Conservation (phyloP, 2,329 filamentous ascomycete species). For the Aureobasidium uvarum region DNA sequence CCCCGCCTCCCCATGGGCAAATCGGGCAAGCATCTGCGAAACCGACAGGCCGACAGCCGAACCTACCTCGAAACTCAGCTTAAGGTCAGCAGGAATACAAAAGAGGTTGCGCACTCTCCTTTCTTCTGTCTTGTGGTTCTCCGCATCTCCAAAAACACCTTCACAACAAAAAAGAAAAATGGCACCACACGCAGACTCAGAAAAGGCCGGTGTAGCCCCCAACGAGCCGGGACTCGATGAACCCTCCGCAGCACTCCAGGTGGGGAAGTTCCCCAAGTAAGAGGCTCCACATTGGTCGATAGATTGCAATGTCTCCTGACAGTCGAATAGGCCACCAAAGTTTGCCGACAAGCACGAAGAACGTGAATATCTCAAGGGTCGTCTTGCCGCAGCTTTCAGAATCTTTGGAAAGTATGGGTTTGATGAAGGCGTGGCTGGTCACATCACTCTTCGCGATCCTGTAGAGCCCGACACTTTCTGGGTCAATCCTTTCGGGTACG, state of each 20-base stretch:
- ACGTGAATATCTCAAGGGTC: conserved; percentile 45
- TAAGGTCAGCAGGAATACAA: conserved; percentile 3
- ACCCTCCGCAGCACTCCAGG: conserved; percentile 23
- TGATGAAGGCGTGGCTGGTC: conserved; percentile 41
- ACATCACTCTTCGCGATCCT: conserved; percentile 46
- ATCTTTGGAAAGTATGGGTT: conserved; percentile 42
- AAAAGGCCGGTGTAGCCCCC: conserved; percentile 23
- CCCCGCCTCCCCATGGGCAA: conserved; percentile 13
- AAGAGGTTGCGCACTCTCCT: not conserved
- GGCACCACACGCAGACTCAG: conserved; percentile 29
- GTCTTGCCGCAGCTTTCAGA: conserved; percentile 47
- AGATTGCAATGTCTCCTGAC: not conserved
- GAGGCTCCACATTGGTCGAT: not conserved
- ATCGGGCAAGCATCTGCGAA: conserved; percentile 20
- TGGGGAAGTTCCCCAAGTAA: conserved; percentile 27
- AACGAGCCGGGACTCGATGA: conserved; percentile 29
- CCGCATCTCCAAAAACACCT: not conserved
- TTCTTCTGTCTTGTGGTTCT: not conserved
- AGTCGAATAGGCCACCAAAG: conserved; percentile 28
- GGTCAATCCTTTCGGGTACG: conserved; percentile 40
- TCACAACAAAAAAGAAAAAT: conserved; percentile 12
- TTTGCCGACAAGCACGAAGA: conserved; percentile 43
- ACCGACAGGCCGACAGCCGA: conserved; percentile 26
- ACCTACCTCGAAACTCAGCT: conserved; percentile 1
- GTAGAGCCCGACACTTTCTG: conserved; percentile 41